A percentile compares a stretch with the other conserved stretches of the same genome.
Conservation (phyloP, 2,329 filamentous ascomycete species). For the Calonectria pseudoturangicola region DNA sequence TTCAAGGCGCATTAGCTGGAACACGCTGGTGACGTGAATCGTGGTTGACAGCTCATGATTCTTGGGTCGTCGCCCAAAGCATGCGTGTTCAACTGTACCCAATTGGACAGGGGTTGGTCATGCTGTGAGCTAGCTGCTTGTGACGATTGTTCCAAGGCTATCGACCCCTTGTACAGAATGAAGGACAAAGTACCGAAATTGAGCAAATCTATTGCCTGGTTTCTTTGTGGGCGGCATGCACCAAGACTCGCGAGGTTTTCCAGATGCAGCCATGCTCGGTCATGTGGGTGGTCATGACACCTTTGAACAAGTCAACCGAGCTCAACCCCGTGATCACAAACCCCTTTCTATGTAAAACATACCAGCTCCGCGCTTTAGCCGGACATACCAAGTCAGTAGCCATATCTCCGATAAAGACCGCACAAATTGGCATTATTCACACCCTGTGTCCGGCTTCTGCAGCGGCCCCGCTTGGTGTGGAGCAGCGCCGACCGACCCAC, state of each 20-base stretch:
- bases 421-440: background rate
- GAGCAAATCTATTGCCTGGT: background rate
- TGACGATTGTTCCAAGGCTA: background rate
- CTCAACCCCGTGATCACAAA: background rate
- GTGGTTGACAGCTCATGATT: conserved; percentile 9
- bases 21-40: background rate
- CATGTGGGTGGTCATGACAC: background rate
- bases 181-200: background rate
- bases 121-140: too few species aligned
- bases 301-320: background rate
- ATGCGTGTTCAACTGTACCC: background rate
- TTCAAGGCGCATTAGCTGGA: background rate
- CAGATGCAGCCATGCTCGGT: background rate
- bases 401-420: background rate
- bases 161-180: background rate
- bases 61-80: background rate
- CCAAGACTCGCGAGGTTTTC: background rate
- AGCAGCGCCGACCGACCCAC: conserved; percentile 28
- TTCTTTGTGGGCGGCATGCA: background rate
- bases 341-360: too few species aligned
- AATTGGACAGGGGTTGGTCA: too few species aligned
- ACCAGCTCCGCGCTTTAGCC: background rate
- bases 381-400: background rate
- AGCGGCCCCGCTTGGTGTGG: conserved; percentile 18
- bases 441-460: background rate